A percentile compares a stretch with the other conserved stretches of the same genome.
phyloP scores from a whole-genome alignment of 192 early-diverging fungal genomes.

The Backusella tuberculispora region DNA sequence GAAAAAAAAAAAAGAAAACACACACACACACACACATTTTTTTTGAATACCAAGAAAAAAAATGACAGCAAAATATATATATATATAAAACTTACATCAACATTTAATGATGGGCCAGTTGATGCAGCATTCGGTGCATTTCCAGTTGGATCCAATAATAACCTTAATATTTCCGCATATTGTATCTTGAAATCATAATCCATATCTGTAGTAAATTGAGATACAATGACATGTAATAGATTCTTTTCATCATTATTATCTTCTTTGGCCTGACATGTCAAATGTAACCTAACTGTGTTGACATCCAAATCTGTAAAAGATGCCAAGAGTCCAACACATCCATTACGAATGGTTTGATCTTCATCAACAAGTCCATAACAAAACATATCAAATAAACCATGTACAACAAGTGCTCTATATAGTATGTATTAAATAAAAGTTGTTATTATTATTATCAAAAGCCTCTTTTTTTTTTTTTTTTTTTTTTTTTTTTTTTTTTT shows the following conservation, averaged over 20 bases:
- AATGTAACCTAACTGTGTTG: conserved; percentile 70
- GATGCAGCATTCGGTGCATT: neutral
- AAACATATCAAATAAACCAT: conserved; percentile 82
- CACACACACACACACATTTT: neutral
- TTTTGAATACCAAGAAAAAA: conserved; percentile 9
- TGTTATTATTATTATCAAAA: no score
- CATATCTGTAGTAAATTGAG: conserved; percentile 60
- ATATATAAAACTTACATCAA: conserved; percentile 39
- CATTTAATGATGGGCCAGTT: conserved; percentile 35
- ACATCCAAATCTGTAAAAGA: conserved; percentile 83
- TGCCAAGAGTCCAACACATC: conserved; percentile 71
- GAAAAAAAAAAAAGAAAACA: neutral
- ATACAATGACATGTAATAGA: conserved; percentile 72
- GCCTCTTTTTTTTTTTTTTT: neutral
- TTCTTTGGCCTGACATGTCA: conserved; percentile 59
- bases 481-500: neutral
- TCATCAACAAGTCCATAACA: conserved; percentile 66
- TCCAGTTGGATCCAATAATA: conserved; percentile 71
- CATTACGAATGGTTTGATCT: conserved; percentile 59
- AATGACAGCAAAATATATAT: no score
- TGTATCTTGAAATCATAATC: conserved; percentile 72
- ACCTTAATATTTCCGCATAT: conserved; percentile 74
- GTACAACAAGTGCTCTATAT: conserved; percentile 67
- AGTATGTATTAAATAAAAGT: neutral
- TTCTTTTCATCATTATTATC: conserved; percentile 44